Conservation (phyloP, 1,139 yeast species). For the Protomyces lactucae-debilis region DNA sequence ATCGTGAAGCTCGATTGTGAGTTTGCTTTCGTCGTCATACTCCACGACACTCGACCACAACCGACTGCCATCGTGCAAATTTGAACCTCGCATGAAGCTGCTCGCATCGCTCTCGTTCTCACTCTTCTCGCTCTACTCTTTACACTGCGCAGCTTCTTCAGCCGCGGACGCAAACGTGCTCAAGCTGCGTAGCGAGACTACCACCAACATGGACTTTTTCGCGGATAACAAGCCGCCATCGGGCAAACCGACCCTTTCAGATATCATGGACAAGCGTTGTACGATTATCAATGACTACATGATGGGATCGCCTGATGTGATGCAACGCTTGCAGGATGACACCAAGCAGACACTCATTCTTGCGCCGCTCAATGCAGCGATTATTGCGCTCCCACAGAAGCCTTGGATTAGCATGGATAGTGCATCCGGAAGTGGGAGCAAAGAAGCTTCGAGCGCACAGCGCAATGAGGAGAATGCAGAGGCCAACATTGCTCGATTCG, state of each 20-base stretch:
- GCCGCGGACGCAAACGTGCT: neutral
- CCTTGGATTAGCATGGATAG: slow-evolving; percentile 39
- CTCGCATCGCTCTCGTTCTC: neutral
- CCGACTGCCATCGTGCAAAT: too few relatives aligned
- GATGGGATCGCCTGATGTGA: neutral
- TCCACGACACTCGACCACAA: too few relatives aligned
- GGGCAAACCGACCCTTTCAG: slow-evolving; percentile 4
- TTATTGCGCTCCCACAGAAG: slow-evolving; percentile 36
- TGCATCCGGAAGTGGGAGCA: slow-evolving; percentile 33
- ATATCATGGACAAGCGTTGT: slow-evolving; percentile 15
- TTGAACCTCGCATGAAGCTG: neutral
- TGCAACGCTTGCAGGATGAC: slow-evolving; percentile 36
- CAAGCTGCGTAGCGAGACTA: neutral
- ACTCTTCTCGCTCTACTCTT: neutral
- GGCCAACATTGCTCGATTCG: slow-evolving; percentile 36
- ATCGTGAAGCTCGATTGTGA: too few relatives aligned
- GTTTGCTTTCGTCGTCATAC: too few relatives aligned
- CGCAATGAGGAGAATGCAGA: slow-evolving; percentile 37
- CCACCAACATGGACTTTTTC: neutral
- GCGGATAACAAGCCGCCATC: neutral
- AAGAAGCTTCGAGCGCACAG: slow-evolving; percentile 21
- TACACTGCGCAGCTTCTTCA: neutral
- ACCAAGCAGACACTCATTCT: slow-evolving; percentile 37
- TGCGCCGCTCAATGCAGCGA: slow-evolving; percentile 40
- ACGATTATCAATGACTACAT: slow-evolving; percentile 22